Evolutionary conservation across 2,329 filamentous ascomycete species (phyloP).

Genomic region (Penicillium hesseltinei): DNA sequence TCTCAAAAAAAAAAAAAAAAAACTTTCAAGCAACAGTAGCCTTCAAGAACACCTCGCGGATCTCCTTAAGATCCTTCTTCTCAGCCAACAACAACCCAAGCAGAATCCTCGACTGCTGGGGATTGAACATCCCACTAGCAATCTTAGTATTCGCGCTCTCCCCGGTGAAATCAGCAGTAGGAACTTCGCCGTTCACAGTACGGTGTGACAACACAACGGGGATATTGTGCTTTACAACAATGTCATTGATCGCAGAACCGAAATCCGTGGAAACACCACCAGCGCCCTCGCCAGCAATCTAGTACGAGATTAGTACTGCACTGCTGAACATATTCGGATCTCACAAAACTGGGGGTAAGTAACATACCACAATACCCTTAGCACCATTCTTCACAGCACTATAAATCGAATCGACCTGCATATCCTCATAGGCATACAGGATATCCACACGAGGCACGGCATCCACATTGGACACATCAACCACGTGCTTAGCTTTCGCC

Average conservation of each 20-base stretch:
- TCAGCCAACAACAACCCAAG: conserved; percentile 14
- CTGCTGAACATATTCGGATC: background rate
- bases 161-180: conserved; percentile 14
- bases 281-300: conserved; percentile 27
- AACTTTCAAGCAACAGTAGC: conserved; percentile 5
- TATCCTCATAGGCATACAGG: conserved; percentile 29
- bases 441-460: conserved; percentile 28
- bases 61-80: conserved; percentile 11
- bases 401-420: conserved; percentile 25
- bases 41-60: conserved; percentile 7
- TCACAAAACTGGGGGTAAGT: no score
- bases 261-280: conserved; percentile 22
- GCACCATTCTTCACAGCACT: conserved; percentile 23
- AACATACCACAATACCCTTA: conserved; percentile 27
- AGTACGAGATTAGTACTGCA: background rate
- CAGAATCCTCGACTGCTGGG: conserved; percentile 10
- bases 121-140: conserved; percentile 21
- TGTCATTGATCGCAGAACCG: conserved; percentile 15
- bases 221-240: conserved; percentile 16
- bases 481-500: conserved; percentile 45
- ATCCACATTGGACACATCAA: conserved; percentile 19
- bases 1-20: background rate
- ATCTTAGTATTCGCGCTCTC: conserved; percentile 17
- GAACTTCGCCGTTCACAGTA: conserved; percentile 28
- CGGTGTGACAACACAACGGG: conserved; percentile 26